Evolutionary conservation across 1,284 basidiomycete species (phyloP), one percentile per base, ranked within the genome.

Genomic region (Ceratobasidium sp.): DNA sequence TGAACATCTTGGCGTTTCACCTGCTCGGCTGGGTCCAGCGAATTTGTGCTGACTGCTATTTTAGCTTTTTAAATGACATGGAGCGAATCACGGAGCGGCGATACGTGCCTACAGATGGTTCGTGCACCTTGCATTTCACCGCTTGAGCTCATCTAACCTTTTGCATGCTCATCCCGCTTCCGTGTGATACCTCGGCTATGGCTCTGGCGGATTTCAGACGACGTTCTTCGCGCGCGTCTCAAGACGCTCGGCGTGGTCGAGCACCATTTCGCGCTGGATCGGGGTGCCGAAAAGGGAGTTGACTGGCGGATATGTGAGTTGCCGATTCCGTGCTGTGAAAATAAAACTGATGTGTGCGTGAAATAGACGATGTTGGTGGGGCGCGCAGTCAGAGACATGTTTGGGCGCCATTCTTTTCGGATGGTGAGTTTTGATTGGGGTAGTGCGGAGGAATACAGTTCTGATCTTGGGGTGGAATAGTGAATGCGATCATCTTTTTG

Each of bases 91-190:
- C 92, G 24, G 89, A 89, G 13, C 88, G 89, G 81, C 89, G 88
- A 81, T 94, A 92, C 80, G 89, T 92, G 75, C 92, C 92, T 22
- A 92, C 89, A 0, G 89, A 92, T 80, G 88, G 91, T 92, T 74
- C 63, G 88, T 83, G 11, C 24, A 3, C 22, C 29, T 29, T 56
- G 58, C 27, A 41, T 39, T 58, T 24, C n/a, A n/a, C 34, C 34
- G 34, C 8, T 2, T 8, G 34, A 34, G 34, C 8, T n/a, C 16
- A 29, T 29, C 54, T 31, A 22, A 24, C 22, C 22, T 14, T 56
- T 29, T 27, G 53, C 34, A 34, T 34, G 34, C 34, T 34, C 34
- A 34, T 34, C n/a, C n/a, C n/a, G n/a, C 64, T 51, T 16, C 5
- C 11, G 39, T 22, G 5, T 62, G 9, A 56, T 13, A 41, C 39